Conservation (phyloP, 78 protist genomes). For the Diacronema lutheri region DNA sequence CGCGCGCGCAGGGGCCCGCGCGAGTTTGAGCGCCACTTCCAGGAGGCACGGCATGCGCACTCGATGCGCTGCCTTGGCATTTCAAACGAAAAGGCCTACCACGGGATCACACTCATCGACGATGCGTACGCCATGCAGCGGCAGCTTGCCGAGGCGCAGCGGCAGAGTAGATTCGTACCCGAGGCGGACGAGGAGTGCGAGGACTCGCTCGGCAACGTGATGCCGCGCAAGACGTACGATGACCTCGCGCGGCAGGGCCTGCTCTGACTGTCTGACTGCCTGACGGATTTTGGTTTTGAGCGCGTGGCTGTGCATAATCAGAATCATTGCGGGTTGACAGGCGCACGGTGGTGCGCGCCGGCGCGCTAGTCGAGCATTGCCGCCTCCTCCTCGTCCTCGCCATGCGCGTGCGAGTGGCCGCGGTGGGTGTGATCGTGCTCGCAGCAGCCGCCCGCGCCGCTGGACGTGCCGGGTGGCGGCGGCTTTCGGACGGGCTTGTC, state of each 20-base stretch:
- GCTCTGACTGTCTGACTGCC: no score
- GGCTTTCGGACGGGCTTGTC: no score
- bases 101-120: conserved; percentile 78
- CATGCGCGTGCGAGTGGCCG: no score
- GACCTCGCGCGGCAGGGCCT: conserved; percentile 86
- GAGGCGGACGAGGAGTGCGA: conserved; percentile 92
- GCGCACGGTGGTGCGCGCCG: no score
- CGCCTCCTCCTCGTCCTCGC: no score
- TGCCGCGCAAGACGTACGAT: conserved; percentile 79
- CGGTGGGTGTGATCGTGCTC: no score
- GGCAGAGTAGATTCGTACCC: conserved; percentile 34
- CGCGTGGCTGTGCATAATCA: no score
- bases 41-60: conserved; percentile 82
- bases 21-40: conserved; percentile 88
- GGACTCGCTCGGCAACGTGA: conserved; percentile 86
- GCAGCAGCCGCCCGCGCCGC: no score
- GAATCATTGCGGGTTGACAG: no score
- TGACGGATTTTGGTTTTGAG: no score
- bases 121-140: conserved; percentile 78
- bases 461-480: no score
- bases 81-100: conserved; percentile 53
- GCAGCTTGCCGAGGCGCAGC: background rate
- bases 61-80: conserved; percentile 88
- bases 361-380: no score
- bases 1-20: conserved; percentile 41